Evolutionary conservation across 139 green algal genomes (phyloP), one percentile per base, ranked within the genome.

Genomic region (Chlamydomonas eustigma): DNA sequence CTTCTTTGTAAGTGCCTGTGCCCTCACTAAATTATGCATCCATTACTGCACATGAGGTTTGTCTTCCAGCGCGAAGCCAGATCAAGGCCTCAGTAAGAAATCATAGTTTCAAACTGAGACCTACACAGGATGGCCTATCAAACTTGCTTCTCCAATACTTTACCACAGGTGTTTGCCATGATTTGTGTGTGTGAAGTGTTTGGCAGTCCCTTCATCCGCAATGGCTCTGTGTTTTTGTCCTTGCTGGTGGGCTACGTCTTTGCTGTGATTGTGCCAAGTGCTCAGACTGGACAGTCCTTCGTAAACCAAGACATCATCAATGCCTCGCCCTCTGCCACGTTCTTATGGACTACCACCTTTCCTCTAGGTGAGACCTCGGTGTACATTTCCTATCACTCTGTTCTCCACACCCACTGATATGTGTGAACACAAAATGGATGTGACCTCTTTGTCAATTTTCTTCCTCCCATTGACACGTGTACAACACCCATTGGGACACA

Each of bases 341-440:
- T 95, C 75, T 71, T 95, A n/a, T 94, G 90, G 91, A 83, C 85
- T 30, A 76, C 83, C 8, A 91, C 75, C 37, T 95, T 95, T 78
- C 68, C 79, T 0, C 30, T 44, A 8, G 66, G 44, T 58, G 44
- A 58, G 44, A 58, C 44, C n/a, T n/a, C n/a, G n/a, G n/a, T n/a
- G n/a, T n/a, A n/a, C n/a, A n/a, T n/a, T n/a, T n/a, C n/a, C n/a
- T n/a, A n/a, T n/a, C n/a, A n/a, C n/a, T n/a, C n/a, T n/a, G n/a
- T n/a, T n/a, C n/a, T n/a, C n/a, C n/a, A n/a, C n/a, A n/a, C n/a
- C n/a, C n/a, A n/a, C n/a, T n/a, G n/a, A n/a, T n/a, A n/a, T n/a
- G n/a, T n/a, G n/a, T n/a, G n/a, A n/a, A n/a, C n/a, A n/a, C n/a
- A n/a, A n/a, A n/a, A n/a, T n/a, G n/a, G n/a, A n/a, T n/a, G n/a